Base-by-base conservation (phyloP, 148 eudicot genomes). In the Cornus florida region DNA sequence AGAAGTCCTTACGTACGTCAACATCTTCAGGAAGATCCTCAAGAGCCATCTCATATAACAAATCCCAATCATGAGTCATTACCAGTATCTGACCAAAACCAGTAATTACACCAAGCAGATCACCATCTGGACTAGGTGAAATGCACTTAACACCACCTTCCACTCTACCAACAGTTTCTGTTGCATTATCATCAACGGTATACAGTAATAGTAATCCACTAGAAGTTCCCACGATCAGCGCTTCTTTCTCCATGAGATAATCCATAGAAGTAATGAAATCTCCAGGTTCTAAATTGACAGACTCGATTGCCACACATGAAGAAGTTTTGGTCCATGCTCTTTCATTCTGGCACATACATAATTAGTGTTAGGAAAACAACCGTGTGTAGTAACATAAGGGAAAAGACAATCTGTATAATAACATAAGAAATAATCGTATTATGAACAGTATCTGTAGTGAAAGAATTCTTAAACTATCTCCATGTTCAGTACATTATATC, bases 81-180 rank as follows among this genome's bases (percentile, higher is more conserved):
- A 96, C 92, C 69, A 96, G 82, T 64, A 93, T 81, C 88, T 96
- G 95, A 70, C 98, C 92, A 60, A 90, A 86, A 77, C 97, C 98
- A 78, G 98, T 91, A 53, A 93, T 83, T 73, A 96, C 86, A 46
- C 91, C 93, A 73, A 93, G 95, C 81, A 96, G 86, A 87, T 93
- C 98, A 59, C 99, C 99, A 83, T 96, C 98, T 32, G 99, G 99
- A 84, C 99, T 96, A 31, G 98, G 92, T n/a, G 95, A 89, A 69
- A 96, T 86, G 88, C 95, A 92, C 86, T 87, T 91, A 65, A 96
- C 97, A 71, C 99, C 99, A 73, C 99, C 98, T 78, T 96, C 98
- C 77, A 96, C 91, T 80, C 84, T 87, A 75, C 99, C 99, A 85
- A 96, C 99, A 70, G 89, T 79, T 84, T 93, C 98, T 50, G 92